Percentiles rank a stretch among this genome's conserved stretches.
These are phyloP conservation scores for Hymenoscyphus albidus DNA, from an alignment of 2,329 filamentous ascomycete genomes.

Conservation along the genomic window DNA sequence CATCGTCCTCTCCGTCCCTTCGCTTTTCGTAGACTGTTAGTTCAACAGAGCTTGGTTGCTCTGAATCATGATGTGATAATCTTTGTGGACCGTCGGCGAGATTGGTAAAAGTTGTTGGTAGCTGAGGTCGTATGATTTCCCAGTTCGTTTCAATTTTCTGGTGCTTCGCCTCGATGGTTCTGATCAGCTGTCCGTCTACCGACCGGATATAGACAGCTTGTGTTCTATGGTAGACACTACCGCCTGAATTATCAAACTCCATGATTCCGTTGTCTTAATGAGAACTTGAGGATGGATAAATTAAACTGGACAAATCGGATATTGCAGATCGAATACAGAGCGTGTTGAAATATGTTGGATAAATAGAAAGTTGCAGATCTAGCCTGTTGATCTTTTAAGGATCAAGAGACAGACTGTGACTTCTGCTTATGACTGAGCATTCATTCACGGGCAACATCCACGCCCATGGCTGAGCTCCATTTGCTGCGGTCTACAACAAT, in stretches of 20 bases:
- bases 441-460: not conserved
- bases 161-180: not conserved
- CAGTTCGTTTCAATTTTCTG: constrained; percentile 6
- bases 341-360: not conserved
- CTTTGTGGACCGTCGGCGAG: not conserved
- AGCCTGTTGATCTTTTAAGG: not conserved
- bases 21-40: constrained; percentile 4
- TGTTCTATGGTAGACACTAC: constrained; percentile 6
- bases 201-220: constrained; percentile 7
- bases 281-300: not conserved
- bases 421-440: not conserved
- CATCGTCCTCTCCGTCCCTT: not conserved
- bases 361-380: too few species aligned
- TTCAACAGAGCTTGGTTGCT: not conserved
- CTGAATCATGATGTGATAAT: not conserved
- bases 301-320: not conserved
- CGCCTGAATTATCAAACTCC: constrained; percentile 9
- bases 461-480: not conserved
- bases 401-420: not conserved
- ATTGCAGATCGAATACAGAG: not conserved
- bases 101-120: not conserved
- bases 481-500: not conserved
- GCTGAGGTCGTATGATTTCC: constrained; percentile 1
- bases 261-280: not conserved
- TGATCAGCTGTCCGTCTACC: constrained; percentile 1